These are phyloP conservation scores for Pigoraptor vietnamica DNA, from an alignment of 78 protist species.

Conservation along the genomic window DNA sequence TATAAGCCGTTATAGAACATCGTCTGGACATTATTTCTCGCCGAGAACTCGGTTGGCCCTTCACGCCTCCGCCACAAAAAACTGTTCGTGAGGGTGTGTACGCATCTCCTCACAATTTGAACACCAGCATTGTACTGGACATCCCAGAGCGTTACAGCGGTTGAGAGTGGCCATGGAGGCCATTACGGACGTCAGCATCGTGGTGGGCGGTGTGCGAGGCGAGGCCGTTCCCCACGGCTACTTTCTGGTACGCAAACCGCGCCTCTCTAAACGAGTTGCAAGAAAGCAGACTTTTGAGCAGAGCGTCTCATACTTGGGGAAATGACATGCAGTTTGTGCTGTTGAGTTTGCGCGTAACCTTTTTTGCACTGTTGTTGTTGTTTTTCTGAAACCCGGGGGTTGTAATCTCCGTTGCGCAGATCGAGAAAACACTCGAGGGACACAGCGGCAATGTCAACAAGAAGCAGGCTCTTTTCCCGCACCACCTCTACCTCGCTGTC, in stretches of 20 bases:
- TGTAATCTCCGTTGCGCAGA: too few relatives aligned
- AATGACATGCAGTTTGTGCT: neutral
- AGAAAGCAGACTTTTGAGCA: neutral
- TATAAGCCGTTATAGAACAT: too few relatives aligned
- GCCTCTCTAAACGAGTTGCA: too few relatives aligned
- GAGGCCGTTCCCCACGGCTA: neutral
- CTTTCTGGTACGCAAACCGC: neutral
- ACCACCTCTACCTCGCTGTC: neutral
- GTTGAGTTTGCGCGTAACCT: neutral
- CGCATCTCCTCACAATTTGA: neutral
- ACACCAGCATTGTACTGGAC: neutral
- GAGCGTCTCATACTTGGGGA: neutral
- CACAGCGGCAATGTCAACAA: neutral
- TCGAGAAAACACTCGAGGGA: neutral
- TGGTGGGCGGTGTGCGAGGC: neutral
- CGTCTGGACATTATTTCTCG: too few relatives aligned
- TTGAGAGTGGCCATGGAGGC: neutral
- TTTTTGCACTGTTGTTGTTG: neutral
- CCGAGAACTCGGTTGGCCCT: too few relatives aligned
- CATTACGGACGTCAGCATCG: neutral
- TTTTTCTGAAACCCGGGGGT: neutral
- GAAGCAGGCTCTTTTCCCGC: neutral
- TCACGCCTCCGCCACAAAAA: too few relatives aligned
- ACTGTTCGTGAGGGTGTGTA: too few relatives aligned
- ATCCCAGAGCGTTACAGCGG: too few relatives aligned